Conservation (phyloP, 2,329 filamentous ascomycete species). For the Neocatenulostroma microsporum region DNA sequence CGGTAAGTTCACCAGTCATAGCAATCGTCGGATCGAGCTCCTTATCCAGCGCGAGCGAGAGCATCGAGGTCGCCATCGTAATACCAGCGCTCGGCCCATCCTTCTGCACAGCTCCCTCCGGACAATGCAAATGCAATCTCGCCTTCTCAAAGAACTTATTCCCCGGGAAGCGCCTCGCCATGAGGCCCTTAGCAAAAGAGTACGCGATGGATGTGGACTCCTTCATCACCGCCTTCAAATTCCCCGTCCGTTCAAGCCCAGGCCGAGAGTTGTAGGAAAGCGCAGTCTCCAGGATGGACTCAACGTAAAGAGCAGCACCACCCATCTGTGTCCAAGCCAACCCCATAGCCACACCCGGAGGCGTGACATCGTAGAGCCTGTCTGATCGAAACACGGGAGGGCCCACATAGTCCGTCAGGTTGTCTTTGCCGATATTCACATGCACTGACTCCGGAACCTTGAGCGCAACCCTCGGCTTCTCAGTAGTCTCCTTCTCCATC, state of each 20-base stretch:
- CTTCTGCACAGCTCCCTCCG: constrained; percentile 91
- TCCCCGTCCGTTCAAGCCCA: constrained; percentile 83
- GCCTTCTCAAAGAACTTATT: constrained; percentile 97
- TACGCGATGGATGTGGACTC: constrained; percentile 93
- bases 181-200: constrained; percentile 83
- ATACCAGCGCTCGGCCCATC: constrained; percentile 76
- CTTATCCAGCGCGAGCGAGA: constrained; percentile 74
- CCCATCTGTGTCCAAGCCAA: constrained; percentile 97
- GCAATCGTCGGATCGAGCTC: constrained; percentile 78
- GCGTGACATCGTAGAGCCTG: constrained; percentile 86
- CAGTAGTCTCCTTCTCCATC: constrained; percentile 53
- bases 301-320: constrained; percentile 91
- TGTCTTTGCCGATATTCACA: constrained; percentile 77
- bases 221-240: constrained; percentile 95
- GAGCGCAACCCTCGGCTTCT: constrained; percentile 64
- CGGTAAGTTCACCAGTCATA: constrained; percentile 95
- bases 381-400: constrained; percentile 94
- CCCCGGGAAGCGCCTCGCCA: constrained; percentile 75
- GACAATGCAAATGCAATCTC: constrained; percentile 89
- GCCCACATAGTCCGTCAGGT: constrained; percentile 92
- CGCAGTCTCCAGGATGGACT: constrained; percentile 84
- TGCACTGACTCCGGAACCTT: constrained; percentile 82
- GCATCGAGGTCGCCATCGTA: constrained; percentile 91
- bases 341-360: constrained; percentile 93
- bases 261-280: constrained; percentile 67